These are phyloP conservation scores for Aspergillus sp. DNA, from an alignment of 2,329 filamentous ascomycete species.

Conservation along the genomic window DNA sequence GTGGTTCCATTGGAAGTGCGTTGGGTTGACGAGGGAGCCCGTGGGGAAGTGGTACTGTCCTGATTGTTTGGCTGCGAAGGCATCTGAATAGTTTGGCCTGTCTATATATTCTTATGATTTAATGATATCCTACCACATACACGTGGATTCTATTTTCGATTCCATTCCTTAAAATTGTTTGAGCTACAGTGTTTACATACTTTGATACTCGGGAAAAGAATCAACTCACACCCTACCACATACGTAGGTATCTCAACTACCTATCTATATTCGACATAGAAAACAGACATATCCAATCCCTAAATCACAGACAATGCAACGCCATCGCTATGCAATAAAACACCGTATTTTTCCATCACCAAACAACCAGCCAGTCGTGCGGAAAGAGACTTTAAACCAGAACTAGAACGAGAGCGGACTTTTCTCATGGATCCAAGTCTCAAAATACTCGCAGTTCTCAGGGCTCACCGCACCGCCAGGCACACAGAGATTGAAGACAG, in stretches of 20 bases:
- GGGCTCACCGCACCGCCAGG: conserved; percentile 89
- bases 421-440: conserved; percentile 65
- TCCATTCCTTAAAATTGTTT: too few relatives aligned
- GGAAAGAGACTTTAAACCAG: background rate
- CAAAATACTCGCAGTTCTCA: conserved; percentile 87
- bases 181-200: too few relatives aligned
- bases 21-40: conserved; percentile 61
- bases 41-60: conserved; percentile 59
- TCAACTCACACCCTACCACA: too few relatives aligned
- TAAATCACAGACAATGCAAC: conserved; percentile 26
- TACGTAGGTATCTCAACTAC: background rate
- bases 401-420: conserved; percentile 7
- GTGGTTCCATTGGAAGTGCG: conserved; percentile 68
- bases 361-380: background rate
- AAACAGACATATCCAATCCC: conserved; percentile 6
- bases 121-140: background rate
- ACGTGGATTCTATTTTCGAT: too few relatives aligned
- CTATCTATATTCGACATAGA: conserved; percentile 6
- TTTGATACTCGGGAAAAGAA: too few relatives aligned
- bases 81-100: background rate
- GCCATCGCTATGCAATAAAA: conserved; percentile 41
- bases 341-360: background rate
- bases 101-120: background rate
- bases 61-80: conserved; percentile 44
- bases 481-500: conserved; percentile 88